Evolutionary conservation across 352 stramenopile species (phyloP).

Genomic region (Globisporangium ultimum): DNA sequence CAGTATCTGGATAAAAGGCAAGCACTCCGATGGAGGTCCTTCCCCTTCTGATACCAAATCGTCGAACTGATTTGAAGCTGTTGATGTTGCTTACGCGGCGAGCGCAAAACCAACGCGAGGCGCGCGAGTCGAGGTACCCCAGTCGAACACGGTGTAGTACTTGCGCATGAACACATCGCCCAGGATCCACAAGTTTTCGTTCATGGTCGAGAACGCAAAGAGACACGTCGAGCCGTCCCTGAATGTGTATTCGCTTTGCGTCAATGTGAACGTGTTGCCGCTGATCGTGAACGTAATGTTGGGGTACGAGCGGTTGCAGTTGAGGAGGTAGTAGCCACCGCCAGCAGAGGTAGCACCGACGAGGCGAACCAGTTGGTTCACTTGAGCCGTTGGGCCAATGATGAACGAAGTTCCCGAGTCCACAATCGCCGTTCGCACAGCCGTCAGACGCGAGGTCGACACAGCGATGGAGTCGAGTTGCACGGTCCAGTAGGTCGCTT

Average conservation of each 20-base stretch:
- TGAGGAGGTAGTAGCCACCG: conserved; percentile 91
- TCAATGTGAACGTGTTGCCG: conserved; percentile 84
- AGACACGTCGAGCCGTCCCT: conserved; percentile 32
- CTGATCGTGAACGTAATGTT: conserved; percentile 89
- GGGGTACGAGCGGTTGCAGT: conserved; percentile 79
- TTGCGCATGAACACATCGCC: conserved; percentile 93
- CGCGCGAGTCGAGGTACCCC: conserved; percentile 43
- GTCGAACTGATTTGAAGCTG: too few species aligned
- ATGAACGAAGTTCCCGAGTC: conserved; percentile 22
- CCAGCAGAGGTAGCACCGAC: conserved; percentile 75
- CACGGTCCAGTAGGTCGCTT: conserved; percentile 22
- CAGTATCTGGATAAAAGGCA: too few species aligned
- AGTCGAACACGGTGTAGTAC: conserved; percentile 92
- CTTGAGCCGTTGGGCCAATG: conserved; percentile 15
- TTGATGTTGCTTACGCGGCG: conserved; percentile 23
- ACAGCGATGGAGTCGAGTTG: conserved; percentile 31
- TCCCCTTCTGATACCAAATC: too few species aligned
- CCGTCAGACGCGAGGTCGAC: conserved; percentile 24
- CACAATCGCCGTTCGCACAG: conserved; percentile 21
- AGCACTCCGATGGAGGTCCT: too few species aligned
- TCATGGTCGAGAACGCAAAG: conserved; percentile 12
- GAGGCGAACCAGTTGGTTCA: conserved; percentile 15
- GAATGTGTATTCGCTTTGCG: conserved; percentile 89
- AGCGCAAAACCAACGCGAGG: conserved; percentile 76
- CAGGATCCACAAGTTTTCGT: conserved; percentile 42